Conservation (phyloP, 768 basidiomycete species). For the Tylopilus vinaceipallidus region DNA sequence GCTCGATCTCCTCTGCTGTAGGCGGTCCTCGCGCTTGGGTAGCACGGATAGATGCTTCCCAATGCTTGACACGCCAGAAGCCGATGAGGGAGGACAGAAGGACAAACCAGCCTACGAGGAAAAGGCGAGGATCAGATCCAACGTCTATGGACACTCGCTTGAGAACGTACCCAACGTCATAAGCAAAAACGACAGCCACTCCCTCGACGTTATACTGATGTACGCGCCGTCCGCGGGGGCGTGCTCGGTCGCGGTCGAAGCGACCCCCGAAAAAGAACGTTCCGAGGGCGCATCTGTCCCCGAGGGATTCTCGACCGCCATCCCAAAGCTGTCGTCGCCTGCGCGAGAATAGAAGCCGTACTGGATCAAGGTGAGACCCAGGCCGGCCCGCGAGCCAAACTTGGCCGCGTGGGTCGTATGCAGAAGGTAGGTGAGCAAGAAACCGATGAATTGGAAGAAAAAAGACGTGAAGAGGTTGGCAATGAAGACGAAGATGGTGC, state of each 20-base stretch:
- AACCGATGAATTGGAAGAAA: constrained; percentile 97
- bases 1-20: constrained; percentile 44
- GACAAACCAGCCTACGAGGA: constrained; percentile 80
- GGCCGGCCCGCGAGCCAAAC: constrained; percentile 88
- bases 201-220: constrained; percentile 54
- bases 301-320: constrained; percentile 17
- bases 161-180: constrained; percentile 73
- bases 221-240: constrained; percentile 10
- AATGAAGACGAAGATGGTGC: constrained; percentile 69
- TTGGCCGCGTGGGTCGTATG: constrained; percentile 91
- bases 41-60: constrained; percentile 70
- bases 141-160: background rate
- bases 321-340: constrained; percentile 30
- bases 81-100: constrained; percentile 79
- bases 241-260: constrained; percentile 25
- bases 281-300: constrained; percentile 13
- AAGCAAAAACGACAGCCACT: constrained; percentile 89
- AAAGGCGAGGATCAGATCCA: background rate
- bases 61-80: constrained; percentile 82
- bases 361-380: constrained; percentile 95
- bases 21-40: constrained; percentile 25
- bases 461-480: constrained; percentile 83
- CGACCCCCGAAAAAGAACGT: constrained; percentile 25
- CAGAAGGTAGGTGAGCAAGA: constrained; percentile 89
- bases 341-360: constrained; percentile 76